Base-by-base conservation (phyloP, 169 alveolate genomes). In the Cryptosporidium meleagridis region DNA sequence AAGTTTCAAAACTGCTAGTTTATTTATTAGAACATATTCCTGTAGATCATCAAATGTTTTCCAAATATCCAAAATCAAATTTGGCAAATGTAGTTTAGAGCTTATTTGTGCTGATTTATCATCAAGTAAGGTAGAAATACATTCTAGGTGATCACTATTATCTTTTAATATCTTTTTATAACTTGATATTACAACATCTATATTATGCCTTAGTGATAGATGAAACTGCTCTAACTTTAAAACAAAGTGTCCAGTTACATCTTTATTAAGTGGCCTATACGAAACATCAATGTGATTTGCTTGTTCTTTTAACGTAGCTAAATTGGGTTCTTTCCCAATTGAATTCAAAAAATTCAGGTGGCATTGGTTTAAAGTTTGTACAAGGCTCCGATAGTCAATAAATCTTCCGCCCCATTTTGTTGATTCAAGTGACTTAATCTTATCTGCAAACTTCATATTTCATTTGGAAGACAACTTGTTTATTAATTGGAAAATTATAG, bases 21-120 rank as follows among this genome's bases (percentile, higher is more conserved):
- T 92, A 72, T 95, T 95, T 23, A 95, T 53, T 51, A 93, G 87
- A 61, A 94, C 75, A 62, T 94, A 95, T 37, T 92, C 94, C 68
- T 93, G 92, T 14, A 95, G 85, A 45, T 95, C 94, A 72, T 95
- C 98, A 75, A 93, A 92, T 14, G 94, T 80, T 52, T 94, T 95
- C 91, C 95, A 94, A 39, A 95, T 71, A 65, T 94, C 89, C 45
- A 95, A 85, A 37, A 94, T 87, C 45, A 94, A 92, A 14, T 85
- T 93, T 58, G 93, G 94, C 48, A 93, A 69, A 69, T 95, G 95
- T 31, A 89, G 44, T 41, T 91, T 91, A 31, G 93, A 93, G 45
- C 68, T 14, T 23, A 91, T 61, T 58, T 65, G 85, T 31, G 73
- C 92, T 44, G 92, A 89, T 58, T 70, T 91, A 26, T 68, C 85